Evolutionary conservation across 805 yeast species (phyloP).

Genomic region (Barnettozyma populi): DNA sequence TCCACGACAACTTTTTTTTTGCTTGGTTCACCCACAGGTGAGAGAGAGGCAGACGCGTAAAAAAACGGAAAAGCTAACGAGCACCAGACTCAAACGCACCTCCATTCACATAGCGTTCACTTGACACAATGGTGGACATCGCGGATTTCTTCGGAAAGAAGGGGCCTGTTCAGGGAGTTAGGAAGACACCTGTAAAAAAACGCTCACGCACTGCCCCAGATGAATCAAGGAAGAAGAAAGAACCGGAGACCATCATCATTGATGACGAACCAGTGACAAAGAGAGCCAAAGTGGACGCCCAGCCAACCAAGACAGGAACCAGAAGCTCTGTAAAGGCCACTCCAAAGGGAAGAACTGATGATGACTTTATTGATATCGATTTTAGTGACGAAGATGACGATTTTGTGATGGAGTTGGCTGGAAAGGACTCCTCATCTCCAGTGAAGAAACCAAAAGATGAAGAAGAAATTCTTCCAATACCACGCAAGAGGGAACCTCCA

Average conservation of each 20-base stretch:
- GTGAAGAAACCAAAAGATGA: background rate
- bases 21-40: background rate
- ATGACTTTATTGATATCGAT: constrained; percentile 10
- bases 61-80: constrained; percentile 1
- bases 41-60: background rate
- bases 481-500: background rate
- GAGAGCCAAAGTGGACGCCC: constrained; percentile 10
- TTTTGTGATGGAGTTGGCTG: constrained; percentile 7
- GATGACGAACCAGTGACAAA: constrained; percentile 22
- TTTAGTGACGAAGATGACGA: constrained; percentile 21
- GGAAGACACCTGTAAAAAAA: background rate
- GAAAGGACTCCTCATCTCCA: background rate
- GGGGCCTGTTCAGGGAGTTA: constrained; percentile 1
- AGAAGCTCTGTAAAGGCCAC: background rate
- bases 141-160: constrained; percentile 33
- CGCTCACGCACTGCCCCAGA: background rate
- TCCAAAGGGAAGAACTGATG: constrained; percentile 13
- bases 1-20: background rate
- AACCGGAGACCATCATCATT: constrained; percentile 13
- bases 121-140: constrained; percentile 29
- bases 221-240: background rate
- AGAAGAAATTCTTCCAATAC: background rate
- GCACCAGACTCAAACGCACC: background rate
- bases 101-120: background rate
- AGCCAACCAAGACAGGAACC: background rate